A percentile compares a stretch with the other conserved stretches of the same genome.
Conservation (phyloP, 148 eudicot genomes). For the Spergularia bocconei region DNA sequence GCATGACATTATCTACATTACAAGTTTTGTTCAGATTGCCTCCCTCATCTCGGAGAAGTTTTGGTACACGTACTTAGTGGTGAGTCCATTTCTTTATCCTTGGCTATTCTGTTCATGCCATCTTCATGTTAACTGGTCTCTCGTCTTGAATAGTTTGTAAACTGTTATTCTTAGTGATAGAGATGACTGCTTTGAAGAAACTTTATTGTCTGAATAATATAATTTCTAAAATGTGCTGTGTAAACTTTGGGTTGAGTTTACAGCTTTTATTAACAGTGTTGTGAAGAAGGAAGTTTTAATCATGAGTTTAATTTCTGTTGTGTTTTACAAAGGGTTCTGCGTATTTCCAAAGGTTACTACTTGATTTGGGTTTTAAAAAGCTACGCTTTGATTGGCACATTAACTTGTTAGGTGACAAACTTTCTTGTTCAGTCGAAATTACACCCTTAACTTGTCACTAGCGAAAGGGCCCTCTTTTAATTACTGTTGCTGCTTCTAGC, state of each 20-base stretch:
- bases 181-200: neutral
- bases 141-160: neutral
- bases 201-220: neutral
- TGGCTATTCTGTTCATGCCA: neutral
- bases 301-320: neutral
- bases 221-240: neutral
- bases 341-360: neutral
- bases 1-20: constrained; percentile 89
- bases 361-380: neutral
- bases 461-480: neutral
- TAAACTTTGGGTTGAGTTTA: neutral
- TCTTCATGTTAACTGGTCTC: neutral
- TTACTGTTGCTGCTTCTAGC: neutral
- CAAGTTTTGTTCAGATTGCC: constrained; percentile 72
- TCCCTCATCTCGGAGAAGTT: constrained; percentile 85
- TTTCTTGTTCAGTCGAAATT: neutral
- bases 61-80: constrained; percentile 90
- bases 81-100: constrained; percentile 34
- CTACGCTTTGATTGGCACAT: neutral
- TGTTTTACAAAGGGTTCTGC: neutral
- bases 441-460: neutral
- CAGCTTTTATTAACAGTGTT: neutral
- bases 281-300: neutral
- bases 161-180: neutral
- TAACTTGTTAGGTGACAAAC: neutral